A percentile compares a stretch with the other conserved stretches of the same genome.
Evolutionary conservation across 371 early-diverging fungal species (phyloP).

Genomic region (Mucor circinelloides): DNA sequence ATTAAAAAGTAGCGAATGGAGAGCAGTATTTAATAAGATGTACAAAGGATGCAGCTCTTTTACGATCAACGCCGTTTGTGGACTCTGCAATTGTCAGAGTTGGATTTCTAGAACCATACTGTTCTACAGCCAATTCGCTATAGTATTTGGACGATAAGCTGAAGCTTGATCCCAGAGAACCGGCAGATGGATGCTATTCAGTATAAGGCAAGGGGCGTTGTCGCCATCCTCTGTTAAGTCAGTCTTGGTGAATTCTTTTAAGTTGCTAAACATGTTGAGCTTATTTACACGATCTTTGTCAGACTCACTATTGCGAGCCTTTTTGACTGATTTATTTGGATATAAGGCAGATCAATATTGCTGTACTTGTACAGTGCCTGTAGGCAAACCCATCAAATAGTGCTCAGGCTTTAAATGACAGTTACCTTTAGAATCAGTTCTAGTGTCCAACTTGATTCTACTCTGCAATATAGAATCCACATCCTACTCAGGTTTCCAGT

Average conservation of each 20-base stretch:
- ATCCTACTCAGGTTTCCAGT: slow-evolving; percentile 25
- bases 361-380: slow-evolving; percentile 5
- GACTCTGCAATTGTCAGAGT: slow-evolving; percentile 2
- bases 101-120: slow-evolving; percentile 7
- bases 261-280: not conserved
- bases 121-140: not conserved
- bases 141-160: not conserved
- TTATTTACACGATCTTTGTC: slow-evolving; percentile 1
- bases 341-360: slow-evolving; percentile 22
- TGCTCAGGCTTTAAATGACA: not conserved
- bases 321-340: slow-evolving; percentile 11
- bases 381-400: slow-evolving; percentile 10
- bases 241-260: not conserved
- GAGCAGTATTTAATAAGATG: slow-evolving; percentile 11
- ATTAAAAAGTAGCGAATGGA: slow-evolving; percentile 12
- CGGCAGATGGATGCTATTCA: not conserved
- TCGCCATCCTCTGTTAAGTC: not conserved
- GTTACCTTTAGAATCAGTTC: not conserved
- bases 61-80: slow-evolving; percentile 8
- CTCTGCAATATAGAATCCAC: slow-evolving; percentile 9
- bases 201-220: not conserved
- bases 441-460: slow-evolving; percentile 1
- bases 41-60: slow-evolving; percentile 22
- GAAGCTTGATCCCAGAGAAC: not conserved
- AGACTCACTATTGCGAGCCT: slow-evolving; percentile 13